phyloP scores from a whole-genome alignment of 2,329 filamentous ascomycete genomes.

The Neurospora sp. region DNA sequence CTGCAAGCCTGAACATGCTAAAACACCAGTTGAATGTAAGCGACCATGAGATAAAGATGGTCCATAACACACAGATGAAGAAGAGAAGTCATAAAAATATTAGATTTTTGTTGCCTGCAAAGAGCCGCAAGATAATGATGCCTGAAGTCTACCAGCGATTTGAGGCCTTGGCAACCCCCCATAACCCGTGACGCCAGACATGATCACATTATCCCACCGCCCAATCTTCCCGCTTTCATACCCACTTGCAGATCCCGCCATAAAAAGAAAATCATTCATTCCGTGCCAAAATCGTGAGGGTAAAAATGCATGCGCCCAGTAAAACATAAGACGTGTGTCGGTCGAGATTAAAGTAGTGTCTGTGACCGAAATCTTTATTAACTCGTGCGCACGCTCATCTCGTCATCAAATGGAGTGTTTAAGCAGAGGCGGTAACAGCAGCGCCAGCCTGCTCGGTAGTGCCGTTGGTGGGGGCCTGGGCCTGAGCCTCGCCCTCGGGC shows the following conservation, averaged over 20 bases:
- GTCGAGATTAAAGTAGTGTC: slow-evolving; percentile 16
- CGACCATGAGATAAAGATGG: slow-evolving; percentile 8
- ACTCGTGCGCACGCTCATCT: slow-evolving; percentile 15
- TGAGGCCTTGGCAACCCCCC: slow-evolving; percentile 14
- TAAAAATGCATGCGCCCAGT: slow-evolving; percentile 22
- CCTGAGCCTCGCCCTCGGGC: slow-evolving; percentile 29
- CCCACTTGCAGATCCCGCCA: slow-evolving; percentile 13
- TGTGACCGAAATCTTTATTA: slow-evolving; percentile 15
- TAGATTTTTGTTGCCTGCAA: slow-evolving; percentile 17
- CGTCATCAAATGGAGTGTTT: slow-evolving; percentile 9
- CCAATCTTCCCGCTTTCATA: slow-evolving; percentile 13
- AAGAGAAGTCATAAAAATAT: slow-evolving; percentile 18
- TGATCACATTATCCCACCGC: slow-evolving; percentile 15
- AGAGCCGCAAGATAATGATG: slow-evolving; percentile 25
- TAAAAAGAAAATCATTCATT: slow-evolving; percentile 16
- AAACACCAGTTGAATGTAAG: slow-evolving; percentile 23
- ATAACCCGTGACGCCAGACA: slow-evolving; percentile 19
- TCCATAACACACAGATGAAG: slow-evolving; percentile 10
- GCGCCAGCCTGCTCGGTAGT: slow-evolving; percentile 9
- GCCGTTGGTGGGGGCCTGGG: slow-evolving; percentile 16
- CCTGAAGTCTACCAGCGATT: slow-evolving; percentile 21
- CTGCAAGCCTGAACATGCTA: slow-evolving; percentile 12
- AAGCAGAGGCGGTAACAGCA: slow-evolving; percentile 21
- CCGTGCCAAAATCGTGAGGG: slow-evolving; percentile 24
- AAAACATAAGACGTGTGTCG: slow-evolving; percentile 18